Percentiles rank a stretch among this genome's conserved stretches.
Conservation (phyloP, 2,329 filamentous ascomycete genomes). For the Colletotrichum cereale region DNA sequence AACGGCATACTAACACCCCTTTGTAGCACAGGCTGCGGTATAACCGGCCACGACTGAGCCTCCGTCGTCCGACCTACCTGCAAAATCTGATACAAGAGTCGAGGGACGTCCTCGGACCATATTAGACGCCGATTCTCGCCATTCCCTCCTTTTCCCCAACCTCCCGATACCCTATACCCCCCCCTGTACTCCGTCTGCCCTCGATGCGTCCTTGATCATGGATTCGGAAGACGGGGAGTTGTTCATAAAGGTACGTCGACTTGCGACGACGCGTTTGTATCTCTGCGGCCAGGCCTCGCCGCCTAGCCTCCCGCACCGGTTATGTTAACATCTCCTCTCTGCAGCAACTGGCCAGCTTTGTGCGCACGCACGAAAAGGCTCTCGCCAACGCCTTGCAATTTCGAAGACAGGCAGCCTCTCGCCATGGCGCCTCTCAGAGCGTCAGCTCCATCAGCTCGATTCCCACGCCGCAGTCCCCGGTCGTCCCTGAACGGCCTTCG, state of each 20-base stretch:
- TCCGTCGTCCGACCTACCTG: slow-evolving; percentile 29
- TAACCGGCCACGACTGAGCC: slow-evolving; percentile 27
- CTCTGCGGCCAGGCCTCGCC: not conserved
- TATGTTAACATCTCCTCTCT: slow-evolving; percentile 16
- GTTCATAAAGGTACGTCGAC: slow-evolving; percentile 81
- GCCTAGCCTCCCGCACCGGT: not conserved
- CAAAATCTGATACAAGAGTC: slow-evolving; percentile 22
- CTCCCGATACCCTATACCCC: slow-evolving; percentile 40
- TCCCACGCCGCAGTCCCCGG: slow-evolving; percentile 65
- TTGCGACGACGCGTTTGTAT: not conserved
- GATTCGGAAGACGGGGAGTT: slow-evolving; percentile 90
- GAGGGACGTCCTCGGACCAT: slow-evolving; percentile 31
- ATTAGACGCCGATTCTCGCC: slow-evolving; percentile 34
- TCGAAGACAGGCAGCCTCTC: slow-evolving; percentile 76
- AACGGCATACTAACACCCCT: slow-evolving; percentile 24
- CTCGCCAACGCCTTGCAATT: slow-evolving; percentile 95
- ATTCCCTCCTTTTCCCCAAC: slow-evolving; percentile 30
- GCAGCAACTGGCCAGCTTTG: slow-evolving; percentile 94
- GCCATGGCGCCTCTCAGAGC: slow-evolving; percentile 77
- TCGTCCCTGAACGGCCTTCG: slow-evolving; percentile 70
- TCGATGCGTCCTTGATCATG: slow-evolving; percentile 74
- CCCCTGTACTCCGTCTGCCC: slow-evolving; percentile 39
- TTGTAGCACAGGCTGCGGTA: slow-evolving; percentile 36
- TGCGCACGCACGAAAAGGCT: slow-evolving; percentile 96
- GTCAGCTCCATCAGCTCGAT: slow-evolving; percentile 72